Base-by-base conservation (phyloP, 306 rosid genomes). In the Delonix regia region DNA sequence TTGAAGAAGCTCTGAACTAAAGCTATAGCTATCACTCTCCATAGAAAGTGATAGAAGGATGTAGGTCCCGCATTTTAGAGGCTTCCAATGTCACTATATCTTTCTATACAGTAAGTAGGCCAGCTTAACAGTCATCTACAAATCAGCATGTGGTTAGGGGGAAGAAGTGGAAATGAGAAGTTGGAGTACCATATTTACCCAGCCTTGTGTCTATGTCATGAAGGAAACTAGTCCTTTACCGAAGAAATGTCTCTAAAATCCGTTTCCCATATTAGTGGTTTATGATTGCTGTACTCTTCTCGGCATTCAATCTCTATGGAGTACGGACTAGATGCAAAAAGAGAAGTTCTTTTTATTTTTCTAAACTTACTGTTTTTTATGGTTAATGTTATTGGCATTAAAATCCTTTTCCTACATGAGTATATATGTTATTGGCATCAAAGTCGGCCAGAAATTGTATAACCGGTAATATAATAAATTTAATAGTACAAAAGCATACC, bases 1-100 rank as follows among this genome's bases (percentile, higher is more conserved):
- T 85, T 93, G 75, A 83, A 86, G 79, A 93, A 81, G 84, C 83
- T 87, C 72, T 85, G 36, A 25, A 25, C n/a, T 57, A 80, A 90
- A 41, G 74, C 65, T 25, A 36, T 53, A 41, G 74, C 65, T 25
- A 36, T 53, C 57, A 4, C 4, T 61, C 38, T 73, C 73, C 9
- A 22, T 74, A 18, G 36, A 25, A 24, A 4, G 64, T 57, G 18
- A 11, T 25, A 24, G n/a, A 24, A 13, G n/a, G 24, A 57, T 57
- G 64, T 33, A 12, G 25, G 36, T 57, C 36, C 36, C 24, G 34
- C 36, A 24, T 25, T 56, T 33, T 28, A 4, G 34, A 56, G 33
- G n/a, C n/a, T n/a, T 56, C 8, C 62, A 10, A 9, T 55, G 61
- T 27, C 22, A 9, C 5, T 9, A 21, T 52, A 52, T 52, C 4